Base-by-base conservation (phyloP, 371 early-diverging fungal genomes). In the Mucor mucedo region DNA sequence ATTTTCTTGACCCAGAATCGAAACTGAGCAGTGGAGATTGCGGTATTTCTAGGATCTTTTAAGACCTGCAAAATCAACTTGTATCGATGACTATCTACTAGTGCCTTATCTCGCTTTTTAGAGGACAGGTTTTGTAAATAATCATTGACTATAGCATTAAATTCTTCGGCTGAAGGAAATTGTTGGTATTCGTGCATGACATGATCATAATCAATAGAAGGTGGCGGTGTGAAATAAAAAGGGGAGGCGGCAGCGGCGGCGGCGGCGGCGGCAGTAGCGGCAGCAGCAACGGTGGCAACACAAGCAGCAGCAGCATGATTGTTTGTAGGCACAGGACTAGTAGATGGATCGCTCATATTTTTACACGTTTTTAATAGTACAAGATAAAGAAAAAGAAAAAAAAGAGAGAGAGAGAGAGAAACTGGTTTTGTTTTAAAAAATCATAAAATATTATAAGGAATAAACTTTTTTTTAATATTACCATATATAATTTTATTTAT, bases 1-100 rank as follows among this genome's bases (percentile, higher is more conserved):
- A 87, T 87, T 60, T 85, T 87, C 65, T 87, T 87, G 41, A 83
- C 87, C 85, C 87, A 87, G 61, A 87, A 87, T 11, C 85, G 73
- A 60, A 87, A 87, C 61, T 87, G 87, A 5, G 87, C 87, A 2
- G 87, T 87, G 14, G 87, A 85, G 21, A 85, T 79, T n/a, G 83
- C 73, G 0, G 87, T 87, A 57, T 87, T 87, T 33, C 81, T 73
- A 16, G 87, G 87, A 52, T 87, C 85, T 42, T 79, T 78, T 11
- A 87, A 68, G 1, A 85, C 85, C 72, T 80, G 81, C 9, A 81
- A 72, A 29, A 87, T 85, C 53, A 84, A 60, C 40, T 76, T 62
- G 62, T 87, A 87, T 52, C 85, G 82, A 21, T 71, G 60, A 44
- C 74, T 73, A 52, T 85, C 78, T 2, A 87, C 78, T 14, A 87